Evolutionary conservation across 2,329 filamentous ascomycete genomes (phyloP), one percentile per base, ranked within the genome.

Genomic region (Huntiella decipiens): DNA sequence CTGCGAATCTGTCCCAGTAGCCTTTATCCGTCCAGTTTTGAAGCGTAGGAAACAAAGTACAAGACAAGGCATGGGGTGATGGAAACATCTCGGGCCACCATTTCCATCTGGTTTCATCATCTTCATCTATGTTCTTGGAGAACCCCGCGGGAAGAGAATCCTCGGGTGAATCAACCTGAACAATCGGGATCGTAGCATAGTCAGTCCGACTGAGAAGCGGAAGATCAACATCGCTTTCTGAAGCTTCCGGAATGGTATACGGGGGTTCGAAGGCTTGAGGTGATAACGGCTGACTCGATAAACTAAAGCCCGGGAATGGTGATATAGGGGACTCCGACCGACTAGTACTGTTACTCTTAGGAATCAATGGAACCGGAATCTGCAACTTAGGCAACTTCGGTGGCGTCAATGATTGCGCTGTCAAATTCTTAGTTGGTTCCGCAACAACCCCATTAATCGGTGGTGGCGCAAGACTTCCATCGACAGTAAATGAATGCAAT

Each of bases 21-120:
- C 67, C 76, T 61, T 95, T 96, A 22, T 81, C 74, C 38, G 62
- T 66, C 85, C 88, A 98, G 19, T 72, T 77, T 52, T 77, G 79
- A 28, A 98, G 62, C 0, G 88, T 95, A 1, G 91, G 91, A 53
- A 96, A 94, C 0, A 98, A 62, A 0, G 82, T 87, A 12, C 74
- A 46, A 70, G 12, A 77, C 60, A 11, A 96, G 65, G 5, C 80
- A 63, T 47, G 81, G 70, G 2, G 85, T 84, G 8, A 82, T 65
- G 3, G 86, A 83, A 4, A 93, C 63, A 15, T 82, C 53, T 4
- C 82, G 2, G 86, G 86, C 86, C 87, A 95, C 80, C 85, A 92
- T 28, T 16, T 44, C 40, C 34, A 17, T 8, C 12, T 47, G 8
- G 10, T 47, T 22, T 41, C 19, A 34, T 35, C 31, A 8, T 31